Evolutionary conservation across 108 stramenopile genomes (phyloP), one percentile per base, ranked within the genome.

Genomic region (Nitzschia inconspicua): DNA sequence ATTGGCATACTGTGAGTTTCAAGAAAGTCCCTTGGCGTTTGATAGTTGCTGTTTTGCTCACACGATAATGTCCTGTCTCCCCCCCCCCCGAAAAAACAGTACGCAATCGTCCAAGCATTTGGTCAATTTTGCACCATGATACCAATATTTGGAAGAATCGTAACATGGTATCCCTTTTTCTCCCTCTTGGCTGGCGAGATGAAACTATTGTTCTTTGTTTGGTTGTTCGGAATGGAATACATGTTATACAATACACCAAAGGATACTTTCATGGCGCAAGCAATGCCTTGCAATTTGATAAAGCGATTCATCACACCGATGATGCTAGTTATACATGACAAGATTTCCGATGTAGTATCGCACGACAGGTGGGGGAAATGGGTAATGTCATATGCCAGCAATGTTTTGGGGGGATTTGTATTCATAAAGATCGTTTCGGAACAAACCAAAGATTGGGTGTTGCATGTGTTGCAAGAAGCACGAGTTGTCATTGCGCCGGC

Each of bases 181-280:
- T 30, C 31, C 4, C 28, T 41, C 18, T 27, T 73, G 0, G 47
- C 53, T 18, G 29, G 49, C 16, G 88, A 88, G 60, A 42, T 80
- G 22, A 63, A 79, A 46, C 65, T 92, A 24, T 58, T 83, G 5
- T 92, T 86, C 44, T 88, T 81, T 35, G 44, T 86, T 43, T 92
- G 91, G 91, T 53, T 92, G 11, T 82, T 76, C 54, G 59, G 59
- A 16, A 76, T 92, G 77, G 82, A 84, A 46, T 30, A 66, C 8
- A 58, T 76, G 8, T 29, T 80, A 14, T 64, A 75, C 5, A 53
- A 52, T 23, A 53, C 42, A 31, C 25, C 32, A 22, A 43, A 36
- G 4, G 57, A 66, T n/a, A 27, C 46, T 1, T 61, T 66, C 28
- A 27, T 69, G 63, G 44, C 35, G 2, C 19, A 63, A 44, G 64